Base-by-base conservation (phyloP, 2,329 filamentous ascomycete genomes). In the Diaporthe sp. region DNA sequence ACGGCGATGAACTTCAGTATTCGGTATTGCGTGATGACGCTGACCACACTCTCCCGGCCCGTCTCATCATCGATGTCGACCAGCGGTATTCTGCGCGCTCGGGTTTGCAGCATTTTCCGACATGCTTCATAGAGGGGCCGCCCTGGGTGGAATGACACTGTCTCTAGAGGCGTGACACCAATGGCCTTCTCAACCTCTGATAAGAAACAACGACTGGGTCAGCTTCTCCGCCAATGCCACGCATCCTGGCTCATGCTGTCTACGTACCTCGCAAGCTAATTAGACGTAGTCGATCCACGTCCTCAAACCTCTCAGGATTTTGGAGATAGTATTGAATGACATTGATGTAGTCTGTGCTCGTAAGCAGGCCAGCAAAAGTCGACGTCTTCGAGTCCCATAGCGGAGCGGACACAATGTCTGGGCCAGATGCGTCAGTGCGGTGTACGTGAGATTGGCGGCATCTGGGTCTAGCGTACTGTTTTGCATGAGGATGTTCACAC, bases 251-350 rank as follows among this genome's bases (percentile, higher is more conserved):
- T 51, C 25, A 58, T 72, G 73, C 74, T 75, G 50, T 50, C 19
- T 68, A 79, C 87, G 74, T 87, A 97, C 96, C 94, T 90, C 96
- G 91, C 74, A 99, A 89, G 81, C 95, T 98, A 85, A 94, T 96
- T 76, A 99, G 86, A 61, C 95, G 93, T 83, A 99, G 98, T 83
- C 98, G 94, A 78, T 98, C 97, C 79, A 99, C 94, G 81, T 96
- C 92, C 77, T 92, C 92, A 75, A 98, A 90, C 74, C 96, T 94
- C 78, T 97, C 94, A 3, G 96, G 97, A 79, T 97, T 97, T 84
- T 98, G 96, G 88, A 95, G 98, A 87, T 99, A 98, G 85, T 99
- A 99, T 83, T 98, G 96, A 53, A 99, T 97, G 73, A 99, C 93
- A 81, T 99, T 99, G 85, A 99, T 97, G 83, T 97, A 99, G 85